These are phyloP conservation scores for Prunus persica DNA, from an alignment of 306 rosid genomes.

Conservation along the genomic window DNA sequence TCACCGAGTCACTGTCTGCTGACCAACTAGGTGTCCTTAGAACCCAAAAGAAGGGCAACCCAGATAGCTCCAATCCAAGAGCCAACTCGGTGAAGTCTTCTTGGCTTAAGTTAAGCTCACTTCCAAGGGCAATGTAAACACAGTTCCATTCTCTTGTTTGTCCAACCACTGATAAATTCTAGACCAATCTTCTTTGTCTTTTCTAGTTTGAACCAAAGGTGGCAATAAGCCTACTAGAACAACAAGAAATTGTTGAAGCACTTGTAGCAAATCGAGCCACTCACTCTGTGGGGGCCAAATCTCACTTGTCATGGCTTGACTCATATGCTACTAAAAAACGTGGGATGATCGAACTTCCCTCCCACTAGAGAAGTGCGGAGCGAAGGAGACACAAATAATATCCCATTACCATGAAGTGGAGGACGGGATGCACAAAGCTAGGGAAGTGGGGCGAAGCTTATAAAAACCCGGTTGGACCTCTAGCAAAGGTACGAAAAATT, in stretches of 20 bases:
- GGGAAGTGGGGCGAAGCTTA: no score
- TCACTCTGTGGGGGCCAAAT: background rate
- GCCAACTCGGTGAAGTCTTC: conserved; percentile 35
- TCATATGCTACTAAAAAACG: no score
- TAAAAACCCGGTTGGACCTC: no score
- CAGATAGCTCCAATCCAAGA: conserved; percentile 45
- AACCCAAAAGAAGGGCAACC: conserved; percentile 60
- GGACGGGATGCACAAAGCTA: no score
- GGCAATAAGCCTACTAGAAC: conserved; percentile 32
- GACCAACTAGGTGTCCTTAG: conserved; percentile 23
- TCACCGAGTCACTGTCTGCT: conserved; percentile 8
- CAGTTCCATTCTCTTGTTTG: conserved; percentile 25
- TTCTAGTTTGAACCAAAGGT: background rate
- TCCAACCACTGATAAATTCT: conserved; percentile 19
- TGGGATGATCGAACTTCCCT: no score
- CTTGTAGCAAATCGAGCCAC: conserved; percentile 12
- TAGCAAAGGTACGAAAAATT: no score
- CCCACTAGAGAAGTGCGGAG: no score
- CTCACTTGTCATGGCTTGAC: no score
- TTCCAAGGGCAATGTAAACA: conserved; percentile 63
- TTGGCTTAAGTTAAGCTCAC: conserved; percentile 29
- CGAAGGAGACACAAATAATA: no score
- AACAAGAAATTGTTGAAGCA: background rate
- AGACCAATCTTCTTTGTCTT: conserved; percentile 19
- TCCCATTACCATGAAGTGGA: no score